These are phyloP conservation scores for Sugiyamaella mastotermitis DNA, from an alignment of 805 yeast species.

Conservation along the genomic window DNA sequence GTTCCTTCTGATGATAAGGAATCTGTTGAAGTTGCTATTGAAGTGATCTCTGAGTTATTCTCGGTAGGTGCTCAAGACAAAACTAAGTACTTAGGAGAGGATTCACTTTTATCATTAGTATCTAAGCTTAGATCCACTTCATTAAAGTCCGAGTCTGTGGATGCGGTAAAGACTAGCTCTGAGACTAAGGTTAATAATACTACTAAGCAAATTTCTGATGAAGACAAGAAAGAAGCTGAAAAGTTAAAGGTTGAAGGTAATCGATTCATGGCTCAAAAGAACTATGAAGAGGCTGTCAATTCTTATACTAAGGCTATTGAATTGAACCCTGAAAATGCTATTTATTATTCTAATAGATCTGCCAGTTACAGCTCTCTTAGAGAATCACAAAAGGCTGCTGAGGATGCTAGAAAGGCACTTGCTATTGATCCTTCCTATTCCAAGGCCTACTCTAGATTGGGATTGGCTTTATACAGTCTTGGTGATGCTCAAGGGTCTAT, in stretches of 20 bases:
- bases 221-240: constrained; percentile 72
- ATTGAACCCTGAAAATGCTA: constrained; percentile 64
- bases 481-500: constrained; percentile 88
- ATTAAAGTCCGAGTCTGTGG: background rate
- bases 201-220: constrained; percentile 25
- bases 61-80: constrained; percentile 47
- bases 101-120: constrained; percentile 46
- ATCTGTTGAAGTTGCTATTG: constrained; percentile 89
- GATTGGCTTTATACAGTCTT: constrained; percentile 87
- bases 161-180: constrained; percentile 13
- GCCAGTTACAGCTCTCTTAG: constrained; percentile 85
- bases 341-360: constrained; percentile 89
- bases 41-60: constrained; percentile 85
- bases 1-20: constrained; percentile 77
- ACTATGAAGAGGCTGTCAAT: constrained; percentile 64
- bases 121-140: constrained; percentile 32
- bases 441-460: constrained; percentile 92
- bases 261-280: constrained; percentile 73
- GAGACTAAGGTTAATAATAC: constrained; percentile 14
- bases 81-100: constrained; percentile 23
- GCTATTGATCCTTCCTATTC: constrained; percentile 72
- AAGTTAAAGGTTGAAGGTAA: constrained; percentile 81
- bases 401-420: constrained; percentile 80
- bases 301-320: constrained; percentile 78
- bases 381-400: constrained; percentile 69